Evolutionary conservation across 2,329 filamentous ascomycete species (phyloP).

Genomic region (Beauveria scarabaeidicola): DNA sequence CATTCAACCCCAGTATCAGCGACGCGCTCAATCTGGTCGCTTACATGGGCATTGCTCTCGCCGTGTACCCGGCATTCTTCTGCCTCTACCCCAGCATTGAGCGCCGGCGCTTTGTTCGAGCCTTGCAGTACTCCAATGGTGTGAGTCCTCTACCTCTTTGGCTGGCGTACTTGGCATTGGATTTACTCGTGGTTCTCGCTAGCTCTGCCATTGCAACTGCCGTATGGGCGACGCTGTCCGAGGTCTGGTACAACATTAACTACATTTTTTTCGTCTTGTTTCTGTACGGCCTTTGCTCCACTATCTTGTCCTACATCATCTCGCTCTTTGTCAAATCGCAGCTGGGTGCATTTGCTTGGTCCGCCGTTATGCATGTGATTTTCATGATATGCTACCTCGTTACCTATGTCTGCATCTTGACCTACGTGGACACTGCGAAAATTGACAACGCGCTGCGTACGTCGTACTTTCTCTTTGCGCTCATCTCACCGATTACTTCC

Average conservation of each 20-base stretch:
- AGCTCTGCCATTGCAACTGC: constrained; percentile 58
- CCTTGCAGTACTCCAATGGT: constrained; percentile 85
- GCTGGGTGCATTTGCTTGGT: constrained; percentile 75
- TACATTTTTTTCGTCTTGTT: constrained; percentile 77
- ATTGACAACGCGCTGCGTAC: constrained; percentile 60
- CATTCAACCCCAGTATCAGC: constrained; percentile 60
- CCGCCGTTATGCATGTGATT: constrained; percentile 66
- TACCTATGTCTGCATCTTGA: constrained; percentile 62
- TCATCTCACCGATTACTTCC: constrained; percentile 69
- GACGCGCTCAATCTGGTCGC: constrained; percentile 69
- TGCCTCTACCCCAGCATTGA: constrained; percentile 83
- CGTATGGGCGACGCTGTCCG: constrained; percentile 57
- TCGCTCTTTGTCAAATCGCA: constrained; percentile 74
- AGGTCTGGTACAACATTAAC: constrained; percentile 67
- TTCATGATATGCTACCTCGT: constrained; percentile 65
- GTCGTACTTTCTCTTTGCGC: constrained; percentile 66
- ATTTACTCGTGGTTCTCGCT: constrained; percentile 63
- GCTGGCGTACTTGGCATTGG: constrained; percentile 74
- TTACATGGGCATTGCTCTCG: constrained; percentile 73
- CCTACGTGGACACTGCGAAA: constrained; percentile 60
- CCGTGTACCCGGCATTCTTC: constrained; percentile 77
- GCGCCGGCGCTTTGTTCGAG: constrained; percentile 67
- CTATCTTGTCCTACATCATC: constrained; percentile 68
- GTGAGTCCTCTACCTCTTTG: constrained; percentile 75
- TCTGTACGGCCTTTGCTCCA: constrained; percentile 72